Base-by-base conservation (phyloP, 257 asterid genomes). In the Striga asiatica region DNA sequence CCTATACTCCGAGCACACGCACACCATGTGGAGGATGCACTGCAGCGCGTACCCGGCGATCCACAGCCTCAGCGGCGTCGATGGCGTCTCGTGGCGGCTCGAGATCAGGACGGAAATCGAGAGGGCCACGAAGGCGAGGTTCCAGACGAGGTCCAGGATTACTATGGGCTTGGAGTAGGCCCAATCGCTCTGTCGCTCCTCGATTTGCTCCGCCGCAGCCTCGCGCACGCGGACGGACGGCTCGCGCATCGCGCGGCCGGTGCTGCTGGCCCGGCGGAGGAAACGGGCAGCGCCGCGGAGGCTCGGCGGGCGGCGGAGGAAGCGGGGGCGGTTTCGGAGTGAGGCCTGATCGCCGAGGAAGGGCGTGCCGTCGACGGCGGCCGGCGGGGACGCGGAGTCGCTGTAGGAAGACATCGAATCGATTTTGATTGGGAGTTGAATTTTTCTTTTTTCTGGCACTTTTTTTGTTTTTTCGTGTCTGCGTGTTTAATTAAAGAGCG, bases 81-180 rank as follows among this genome's bases (percentile, higher is more conserved):
- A 54, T 3, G 83, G 83, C 32, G 25, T 35, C 0, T 82, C 93
- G 0, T n/a, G 37, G 56, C 66, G 64, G 66, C 85, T 79, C 72
- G 66, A 28, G 47, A 79, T 65, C 66, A 82, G 38, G 39, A 82
- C 79, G 41, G 72, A 63, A 1, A 72, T 29, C 28, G 93, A 76
- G 18, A 76, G 83, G 21, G 67, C 35, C 0, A 82, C 77, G 60
- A 79, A 82, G 16, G 77, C 76, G 11, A 80, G 72, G 73, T 82
- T 80, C 93, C 88, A 82, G 0, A 75, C 31, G 38, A 82, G 65
- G 78, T 82, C 93, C 25, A 82, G 47, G 1, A 75, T 51, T 29
- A 82, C 88, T 57, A 82, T 70, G 4, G 93, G 88, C 60, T 75
- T 80, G 27, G 93, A 82, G 56, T 82, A 77, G 6, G 85, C 88